A percentile compares a stretch with the other conserved stretches of the same genome.
These are phyloP conservation scores for Aspergillus calidoustus DNA, from an alignment of 2,329 filamentous ascomycete species.

Conservation along the genomic window DNA sequence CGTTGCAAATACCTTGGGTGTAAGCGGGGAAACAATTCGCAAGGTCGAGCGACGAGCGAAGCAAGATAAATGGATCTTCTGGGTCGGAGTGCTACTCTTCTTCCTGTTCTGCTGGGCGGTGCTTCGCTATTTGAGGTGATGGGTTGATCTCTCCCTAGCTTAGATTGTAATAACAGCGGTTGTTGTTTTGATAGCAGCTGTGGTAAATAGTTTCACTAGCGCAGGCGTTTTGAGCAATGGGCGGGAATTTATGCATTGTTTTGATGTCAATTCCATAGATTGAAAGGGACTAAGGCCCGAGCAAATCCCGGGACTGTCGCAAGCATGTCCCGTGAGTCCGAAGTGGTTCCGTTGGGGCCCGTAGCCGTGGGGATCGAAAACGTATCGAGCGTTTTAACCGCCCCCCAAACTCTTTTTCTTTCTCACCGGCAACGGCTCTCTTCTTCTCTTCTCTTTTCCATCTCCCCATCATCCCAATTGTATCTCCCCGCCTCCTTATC, in stretches of 20 bases:
- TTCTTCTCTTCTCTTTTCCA: constrained; percentile 25
- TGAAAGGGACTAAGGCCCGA: constrained; percentile 2
- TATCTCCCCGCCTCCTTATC: constrained; percentile 14
- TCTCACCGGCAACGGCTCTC: constrained; percentile 28
- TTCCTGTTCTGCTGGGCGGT: constrained; percentile 92
- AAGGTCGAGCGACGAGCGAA: constrained; percentile 92
- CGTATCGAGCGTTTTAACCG: constrained; percentile 26
- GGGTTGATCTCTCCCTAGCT: constrained; percentile 5
- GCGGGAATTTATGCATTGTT: constrained; percentile 5
- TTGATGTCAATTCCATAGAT: constrained; percentile 8
- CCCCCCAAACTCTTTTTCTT: constrained; percentile 20
- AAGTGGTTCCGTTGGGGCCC: constrained; percentile 12
- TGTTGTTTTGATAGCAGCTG: neutral
- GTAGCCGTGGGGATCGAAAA: constrained; percentile 28
- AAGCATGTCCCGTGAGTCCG: neutral
- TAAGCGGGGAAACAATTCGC: constrained; percentile 93
- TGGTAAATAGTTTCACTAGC: constrained; percentile 30
- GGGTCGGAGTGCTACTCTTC: constrained; percentile 82
- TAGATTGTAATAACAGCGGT: constrained; percentile 9
- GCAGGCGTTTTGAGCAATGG: constrained; percentile 33
- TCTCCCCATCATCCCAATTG: constrained; percentile 26
- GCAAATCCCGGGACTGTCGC: neutral
- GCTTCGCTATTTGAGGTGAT: constrained; percentile 77
- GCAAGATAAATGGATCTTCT: constrained; percentile 99
- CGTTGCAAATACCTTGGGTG: constrained; percentile 89